Evolutionary conservation across 495 filamentous ascomycete genomes (phyloP).

Genomic region (Penicillium manginii): DNA sequence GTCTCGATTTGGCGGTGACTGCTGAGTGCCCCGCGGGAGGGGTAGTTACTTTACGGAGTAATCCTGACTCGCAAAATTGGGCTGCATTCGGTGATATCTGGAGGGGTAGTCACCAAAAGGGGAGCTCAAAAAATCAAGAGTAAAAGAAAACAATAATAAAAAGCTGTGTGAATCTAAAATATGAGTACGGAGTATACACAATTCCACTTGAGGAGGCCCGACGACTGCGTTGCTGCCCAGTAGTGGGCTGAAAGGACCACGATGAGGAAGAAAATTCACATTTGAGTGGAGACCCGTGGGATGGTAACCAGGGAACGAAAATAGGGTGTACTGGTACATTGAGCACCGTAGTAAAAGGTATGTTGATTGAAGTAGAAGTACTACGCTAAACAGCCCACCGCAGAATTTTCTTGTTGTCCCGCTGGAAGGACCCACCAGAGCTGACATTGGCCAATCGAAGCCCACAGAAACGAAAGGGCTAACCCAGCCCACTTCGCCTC

Average conservation of each 20-base stretch:
- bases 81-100: not conserved
- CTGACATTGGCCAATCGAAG: conserved; percentile 35
- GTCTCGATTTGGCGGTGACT: conserved; percentile 25
- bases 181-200: not conserved
- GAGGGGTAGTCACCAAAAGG: not conserved
- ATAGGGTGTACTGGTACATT: not conserved
- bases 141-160: too few species aligned
- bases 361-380: conserved; percentile 1
- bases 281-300: conserved; percentile 21
- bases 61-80: not conserved
- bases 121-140: not conserved
- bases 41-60: not conserved
- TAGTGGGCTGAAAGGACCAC: conserved; percentile 25
- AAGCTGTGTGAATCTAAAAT: too few species aligned
- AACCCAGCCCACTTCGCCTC: conserved; percentile 47
- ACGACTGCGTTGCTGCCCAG: conserved; percentile 52
- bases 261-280: conserved; percentile 34
- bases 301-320: conserved; percentile 35
- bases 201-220: conserved; percentile 21
- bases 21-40: not conserved
- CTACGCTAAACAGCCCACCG: not conserved
- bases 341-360: not conserved
- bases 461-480: conserved; percentile 37
- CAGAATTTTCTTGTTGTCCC: conserved; percentile 42
- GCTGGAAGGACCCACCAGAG: not conserved